phyloP scores from a whole-genome alignment of 768 basidiomycete species.

The Phaeotremella fagi region DNA sequence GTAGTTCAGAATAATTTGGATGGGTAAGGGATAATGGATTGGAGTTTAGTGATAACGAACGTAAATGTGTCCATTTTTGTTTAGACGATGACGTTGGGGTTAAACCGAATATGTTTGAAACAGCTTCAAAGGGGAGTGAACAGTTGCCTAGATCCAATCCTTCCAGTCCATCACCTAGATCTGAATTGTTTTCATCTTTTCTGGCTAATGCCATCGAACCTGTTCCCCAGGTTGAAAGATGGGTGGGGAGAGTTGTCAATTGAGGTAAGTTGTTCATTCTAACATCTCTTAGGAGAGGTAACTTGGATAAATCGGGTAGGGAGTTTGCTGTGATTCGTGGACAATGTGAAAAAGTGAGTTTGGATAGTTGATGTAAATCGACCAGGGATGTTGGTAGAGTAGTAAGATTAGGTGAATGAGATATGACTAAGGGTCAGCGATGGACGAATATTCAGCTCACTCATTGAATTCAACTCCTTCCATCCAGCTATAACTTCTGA shows the following conservation, averaged over 20 bases:
- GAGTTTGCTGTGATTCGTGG: conserved; percentile 21
- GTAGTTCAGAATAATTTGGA: conserved; percentile 23
- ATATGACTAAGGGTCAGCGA: conserved; percentile 25
- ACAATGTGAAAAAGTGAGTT: conserved; percentile 43
- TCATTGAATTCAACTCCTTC: conserved; percentile 41
- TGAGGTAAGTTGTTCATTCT: conserved; percentile 41
- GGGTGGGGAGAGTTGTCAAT: conserved; percentile 25
- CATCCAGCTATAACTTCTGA: conserved; percentile 23
- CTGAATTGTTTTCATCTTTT: conserved; percentile 1
- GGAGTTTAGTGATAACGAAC: conserved; percentile 32
- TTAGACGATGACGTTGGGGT: neutral
- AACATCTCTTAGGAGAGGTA: conserved; percentile 36
- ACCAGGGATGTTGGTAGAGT: conserved; percentile 21
- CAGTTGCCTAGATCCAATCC: conserved; percentile 41
- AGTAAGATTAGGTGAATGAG: conserved; percentile 35
- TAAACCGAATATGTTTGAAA: conserved; percentile 15
- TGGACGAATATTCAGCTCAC: conserved; percentile 13
- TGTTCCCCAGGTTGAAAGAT: conserved; percentile 32
- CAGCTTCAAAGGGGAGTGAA: conserved; percentile 16
- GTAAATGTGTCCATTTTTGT: conserved; percentile 20
- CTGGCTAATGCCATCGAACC: conserved; percentile 22
- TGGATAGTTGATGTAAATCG: conserved; percentile 25
- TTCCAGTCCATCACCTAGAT: conserved; percentile 34
- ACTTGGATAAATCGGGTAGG: conserved; percentile 24
- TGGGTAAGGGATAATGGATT: conserved; percentile 29